Evolutionary conservation across 2,329 filamentous ascomycete species (phyloP), one percentile per base, ranked within the genome.

Genomic region (Neospermospora avenae): DNA sequence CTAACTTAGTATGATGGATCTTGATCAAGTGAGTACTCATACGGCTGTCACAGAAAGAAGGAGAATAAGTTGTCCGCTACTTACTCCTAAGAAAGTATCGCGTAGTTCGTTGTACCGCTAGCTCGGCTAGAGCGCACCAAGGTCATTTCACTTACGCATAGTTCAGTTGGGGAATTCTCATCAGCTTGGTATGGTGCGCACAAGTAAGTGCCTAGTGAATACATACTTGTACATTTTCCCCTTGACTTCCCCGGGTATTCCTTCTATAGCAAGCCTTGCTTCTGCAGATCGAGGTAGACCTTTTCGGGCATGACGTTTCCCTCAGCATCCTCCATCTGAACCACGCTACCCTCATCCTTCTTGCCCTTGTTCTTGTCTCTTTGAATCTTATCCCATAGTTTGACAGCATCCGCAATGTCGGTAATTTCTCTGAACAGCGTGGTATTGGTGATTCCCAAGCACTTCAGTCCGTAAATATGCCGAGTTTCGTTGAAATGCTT

Each of bases 261-360:
- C 20, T 31, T 58, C 58, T 72, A 95, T 66, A 96, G 77, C 71
- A 96, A 80, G 35, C 93, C 93, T 74, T 96, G 91, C 77, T 96
- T 96, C 76, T 91, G 89, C 75, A 98, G 77, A 81, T 99, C 95
- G 67, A 93, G 87, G 75, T 97, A 99, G 57, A 99, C 93, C 81
- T 96, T 96, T 78, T 97, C 92, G 0, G 96, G 95, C 95, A 99
- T 99, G 59, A 99, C 95, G 71, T 99, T 98, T 49, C 95, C 95
- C 73, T 96, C 90, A 0, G 86, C 90, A 74, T 99, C 95, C 80
- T 99, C 95, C 95, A 99, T 99, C 80, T 99, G 92, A 53, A 98
- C 91, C 10, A 99, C 84, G 62, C 89, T 91, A 41, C 93, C 91
- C 46, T 89, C 88, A 63, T 88, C 86, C 0, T 88, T 80, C 73